A percentile compares a stretch with the other conserved stretches of the same genome.
Evolutionary conservation across 2,329 filamentous ascomycete genomes (phyloP).

Genomic region (Lasiodiplodia hormozganensis): DNA sequence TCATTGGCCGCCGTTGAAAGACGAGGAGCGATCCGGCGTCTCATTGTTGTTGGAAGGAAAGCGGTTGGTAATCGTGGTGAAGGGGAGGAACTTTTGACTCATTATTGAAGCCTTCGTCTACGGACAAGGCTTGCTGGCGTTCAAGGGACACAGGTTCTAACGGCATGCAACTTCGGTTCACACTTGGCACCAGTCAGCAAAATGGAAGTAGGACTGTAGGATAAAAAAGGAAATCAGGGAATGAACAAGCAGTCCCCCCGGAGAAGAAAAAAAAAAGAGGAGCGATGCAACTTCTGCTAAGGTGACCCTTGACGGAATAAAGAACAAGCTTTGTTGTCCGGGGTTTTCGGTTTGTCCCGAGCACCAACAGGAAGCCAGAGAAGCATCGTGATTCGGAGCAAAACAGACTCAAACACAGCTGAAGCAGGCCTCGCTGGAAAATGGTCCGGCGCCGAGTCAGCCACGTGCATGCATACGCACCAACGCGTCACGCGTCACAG

Average conservation of each 20-base stretch:
- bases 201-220: conserved; percentile 8
- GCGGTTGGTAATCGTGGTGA: not conserved
- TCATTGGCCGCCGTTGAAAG: conserved; percentile 70
- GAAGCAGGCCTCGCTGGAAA: conserved; percentile 8
- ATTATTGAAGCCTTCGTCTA: conserved; percentile 2
- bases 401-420: conserved; percentile 1
- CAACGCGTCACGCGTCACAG: not conserved
- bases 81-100: not conserved
- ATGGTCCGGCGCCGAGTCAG: conserved; percentile 23
- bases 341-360: conserved; percentile 12
- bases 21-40: too few relatives aligned
- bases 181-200: conserved; percentile 12
- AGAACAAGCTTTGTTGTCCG: not conserved
- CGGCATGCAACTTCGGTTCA: conserved; percentile 18
- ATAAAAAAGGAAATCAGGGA: not conserved
- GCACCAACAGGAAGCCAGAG: not conserved
- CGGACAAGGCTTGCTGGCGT: conserved; percentile 11
- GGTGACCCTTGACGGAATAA: not conserved
- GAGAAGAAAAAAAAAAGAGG: not conserved
- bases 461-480: conserved; percentile 11
- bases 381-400: not conserved
- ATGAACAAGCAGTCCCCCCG: not conserved
- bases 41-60: not conserved
- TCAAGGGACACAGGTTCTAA: conserved; percentile 21
- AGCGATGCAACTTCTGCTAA: not conserved